A percentile compares a stretch with the other conserved stretches of the same genome.
Conservation (phyloP, 306 rosid genomes). For the Sindora glabra region DNA sequence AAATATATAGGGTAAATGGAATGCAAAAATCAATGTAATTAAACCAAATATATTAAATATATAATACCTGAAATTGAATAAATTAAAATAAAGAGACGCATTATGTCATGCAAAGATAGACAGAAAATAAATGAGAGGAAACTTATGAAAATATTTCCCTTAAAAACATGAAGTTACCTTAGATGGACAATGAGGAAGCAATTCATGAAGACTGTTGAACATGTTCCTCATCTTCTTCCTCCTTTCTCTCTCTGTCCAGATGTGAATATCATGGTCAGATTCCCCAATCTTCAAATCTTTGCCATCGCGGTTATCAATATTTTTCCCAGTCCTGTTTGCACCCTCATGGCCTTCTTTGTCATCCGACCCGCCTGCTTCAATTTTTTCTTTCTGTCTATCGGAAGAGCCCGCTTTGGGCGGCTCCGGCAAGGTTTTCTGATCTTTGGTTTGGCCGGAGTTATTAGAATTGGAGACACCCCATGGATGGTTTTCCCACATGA, state of each 20-base stretch:
- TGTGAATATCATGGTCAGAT: slow-evolving; percentile 47
- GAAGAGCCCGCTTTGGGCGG: neutral
- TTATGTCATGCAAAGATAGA: neutral
- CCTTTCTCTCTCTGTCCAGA: slow-evolving; percentile 77
- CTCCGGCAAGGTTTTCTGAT: neutral
- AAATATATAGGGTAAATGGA: too few relatives aligned
- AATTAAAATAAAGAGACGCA: neutral
- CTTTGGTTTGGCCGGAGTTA: neutral
- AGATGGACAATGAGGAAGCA: slow-evolving; percentile 72
- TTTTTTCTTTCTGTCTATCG: neutral
- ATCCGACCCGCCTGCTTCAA: neutral
- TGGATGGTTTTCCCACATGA: slow-evolving; percentile 20
- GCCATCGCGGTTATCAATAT: neutral
- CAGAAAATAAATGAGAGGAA: neutral
- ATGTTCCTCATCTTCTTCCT: slow-evolving; percentile 80
- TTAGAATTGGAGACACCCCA: slow-evolving; percentile 22
- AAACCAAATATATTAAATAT: too few relatives aligned
- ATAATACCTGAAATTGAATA: too few relatives aligned
- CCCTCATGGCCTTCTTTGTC: slow-evolving; percentile 6
- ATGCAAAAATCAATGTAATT: too few relatives aligned
- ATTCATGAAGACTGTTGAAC: slow-evolving; percentile 63
- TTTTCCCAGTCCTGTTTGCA: neutral
- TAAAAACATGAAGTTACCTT: slow-evolving; percentile 36
- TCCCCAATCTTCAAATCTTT: slow-evolving; percentile 4
- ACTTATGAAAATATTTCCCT: too few relatives aligned